These are phyloP conservation scores for Candida broadrunensis DNA, from an alignment of 805 yeast species.

Conservation along the genomic window DNA sequence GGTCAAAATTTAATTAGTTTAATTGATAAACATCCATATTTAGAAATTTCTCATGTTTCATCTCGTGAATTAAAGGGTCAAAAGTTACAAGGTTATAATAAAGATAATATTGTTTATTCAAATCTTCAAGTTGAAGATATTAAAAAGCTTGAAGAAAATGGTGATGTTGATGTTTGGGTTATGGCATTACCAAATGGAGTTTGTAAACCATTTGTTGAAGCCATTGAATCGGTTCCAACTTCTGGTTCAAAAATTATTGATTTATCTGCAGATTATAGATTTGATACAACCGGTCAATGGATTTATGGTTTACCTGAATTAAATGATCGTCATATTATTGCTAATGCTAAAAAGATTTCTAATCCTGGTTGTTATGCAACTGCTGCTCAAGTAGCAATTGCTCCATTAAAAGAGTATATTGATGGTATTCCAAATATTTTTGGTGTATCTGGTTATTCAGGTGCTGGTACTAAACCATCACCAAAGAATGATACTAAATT, in stretches of 20 bases:
- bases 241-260: conserved; percentile 84
- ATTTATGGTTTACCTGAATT: conserved; percentile 94
- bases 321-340: conserved; percentile 62
- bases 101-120: conserved; percentile 73
- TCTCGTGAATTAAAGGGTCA: conserved; percentile 93
- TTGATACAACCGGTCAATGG: conserved; percentile 88
- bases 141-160: conserved; percentile 66
- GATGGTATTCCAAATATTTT: conserved; percentile 79
- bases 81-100: conserved; percentile 82
- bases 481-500: conserved; percentile 85
- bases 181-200: conserved; percentile 99
- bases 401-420: conserved; percentile 73
- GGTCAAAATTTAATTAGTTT: conserved; percentile 90
- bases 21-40: conserved; percentile 81
- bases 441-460: conserved; percentile 98
- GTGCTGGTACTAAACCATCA: conserved; percentile 98
- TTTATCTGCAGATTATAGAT: conserved; percentile 93
- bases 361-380: conserved; percentile 99
- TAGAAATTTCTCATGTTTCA: conserved; percentile 90
- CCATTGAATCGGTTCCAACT: conserved; percentile 61
- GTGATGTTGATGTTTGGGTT: conserved; percentile 92
- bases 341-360: conserved; percentile 74
- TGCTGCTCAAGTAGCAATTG: conserved; percentile 89
- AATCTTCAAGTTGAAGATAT: conserved; percentile 88
- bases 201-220: conserved; percentile 82